Evolutionary conservation across 2,329 filamentous ascomycete genomes (phyloP).

Genomic region (Teratosphaeriaceae sp.): DNA sequence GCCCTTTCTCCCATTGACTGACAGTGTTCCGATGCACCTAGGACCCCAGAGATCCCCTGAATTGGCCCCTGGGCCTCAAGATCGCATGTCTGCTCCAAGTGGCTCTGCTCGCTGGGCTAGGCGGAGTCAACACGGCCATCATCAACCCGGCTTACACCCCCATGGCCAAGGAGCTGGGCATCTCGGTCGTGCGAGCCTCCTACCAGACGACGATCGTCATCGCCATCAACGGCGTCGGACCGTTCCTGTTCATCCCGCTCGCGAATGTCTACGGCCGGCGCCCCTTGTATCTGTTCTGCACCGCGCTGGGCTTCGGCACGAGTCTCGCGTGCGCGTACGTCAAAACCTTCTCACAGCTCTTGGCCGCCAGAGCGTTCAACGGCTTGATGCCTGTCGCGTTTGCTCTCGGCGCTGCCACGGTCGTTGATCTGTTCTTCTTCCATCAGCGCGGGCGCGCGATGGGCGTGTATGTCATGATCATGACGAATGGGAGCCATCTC

Average conservation of each 20-base stretch:
- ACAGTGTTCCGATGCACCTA: neutral
- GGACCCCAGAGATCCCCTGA: slow-evolving; percentile 6
- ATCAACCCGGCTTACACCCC: slow-evolving; percentile 5
- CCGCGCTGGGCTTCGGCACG: neutral
- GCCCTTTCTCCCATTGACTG: neutral
- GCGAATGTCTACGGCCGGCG: slow-evolving; percentile 31
- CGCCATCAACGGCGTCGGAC: slow-evolving; percentile 29
- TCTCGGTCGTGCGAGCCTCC: neutral
- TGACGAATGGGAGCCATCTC: slow-evolving; percentile 27
- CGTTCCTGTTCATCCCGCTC: slow-evolving; percentile 27
- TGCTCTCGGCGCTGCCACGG: neutral
- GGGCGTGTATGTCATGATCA: slow-evolving; percentile 2
- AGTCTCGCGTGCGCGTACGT: neutral
- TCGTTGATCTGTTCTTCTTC: slow-evolving; percentile 2
- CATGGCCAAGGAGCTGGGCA: slow-evolving; percentile 3
- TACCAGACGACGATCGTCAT: slow-evolving; percentile 28
- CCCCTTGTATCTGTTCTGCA: slow-evolving; percentile 17
- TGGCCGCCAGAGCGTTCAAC: slow-evolving; percentile 3
- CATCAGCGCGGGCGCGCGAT: slow-evolving; percentile 1
- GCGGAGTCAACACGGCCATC: slow-evolving; percentile 1
- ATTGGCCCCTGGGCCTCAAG: slow-evolving; percentile 3
- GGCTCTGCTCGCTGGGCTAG: slow-evolving; percentile 3
- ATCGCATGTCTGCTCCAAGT: slow-evolving; percentile 4
- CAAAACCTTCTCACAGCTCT: slow-evolving; percentile 2
- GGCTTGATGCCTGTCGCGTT: slow-evolving; percentile 4